A percentile compares a stretch with the other conserved stretches of the same genome.
Conservation (phyloP, 306 rosid genomes). For the Mucuna pruriens region DNA sequence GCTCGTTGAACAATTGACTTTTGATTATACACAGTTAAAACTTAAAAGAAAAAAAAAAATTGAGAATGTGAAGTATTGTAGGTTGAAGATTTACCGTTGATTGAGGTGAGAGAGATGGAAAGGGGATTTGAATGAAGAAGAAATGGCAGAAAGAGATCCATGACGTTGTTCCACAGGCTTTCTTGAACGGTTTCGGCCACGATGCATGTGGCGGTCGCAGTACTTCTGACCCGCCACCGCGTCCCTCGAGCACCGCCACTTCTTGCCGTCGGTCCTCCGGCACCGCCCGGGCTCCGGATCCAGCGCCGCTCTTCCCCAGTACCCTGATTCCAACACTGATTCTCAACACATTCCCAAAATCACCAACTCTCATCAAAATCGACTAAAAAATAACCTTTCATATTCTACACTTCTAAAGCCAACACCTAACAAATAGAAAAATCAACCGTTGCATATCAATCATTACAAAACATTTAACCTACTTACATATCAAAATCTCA, state of each 20-base stretch:
- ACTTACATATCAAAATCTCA: too few relatives aligned
- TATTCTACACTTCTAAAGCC: not conserved
- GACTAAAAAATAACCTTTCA: not conserved
- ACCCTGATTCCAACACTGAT: not conserved
- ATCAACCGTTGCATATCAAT: too few relatives aligned
- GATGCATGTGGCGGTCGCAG: not conserved
- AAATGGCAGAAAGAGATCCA: not conserved
- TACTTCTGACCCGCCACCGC: constrained; percentile 2
- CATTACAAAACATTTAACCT: too few relatives aligned
- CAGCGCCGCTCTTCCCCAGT: not conserved
- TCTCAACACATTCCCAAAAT: not conserved
- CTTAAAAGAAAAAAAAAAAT: not conserved
- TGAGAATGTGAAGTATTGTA: not conserved
- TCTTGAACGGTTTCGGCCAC: constrained; percentile 17
- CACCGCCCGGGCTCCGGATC: constrained; percentile 3
- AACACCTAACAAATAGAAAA: too few relatives aligned
- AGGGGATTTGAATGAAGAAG: not conserved
- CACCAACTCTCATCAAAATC: not conserved
- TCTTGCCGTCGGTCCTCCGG: not conserved
- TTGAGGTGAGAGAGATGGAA: not conserved
- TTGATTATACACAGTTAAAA: not conserved
- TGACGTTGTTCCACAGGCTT: constrained; percentile 4
- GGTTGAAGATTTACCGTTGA: not conserved
- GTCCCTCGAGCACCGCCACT: constrained; percentile 18
- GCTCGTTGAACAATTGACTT: not conserved